A percentile compares a stretch with the other conserved stretches of the same genome.
Conservation (phyloP, 2,329 filamentous ascomycete species). For the Zarea fungicola region DNA sequence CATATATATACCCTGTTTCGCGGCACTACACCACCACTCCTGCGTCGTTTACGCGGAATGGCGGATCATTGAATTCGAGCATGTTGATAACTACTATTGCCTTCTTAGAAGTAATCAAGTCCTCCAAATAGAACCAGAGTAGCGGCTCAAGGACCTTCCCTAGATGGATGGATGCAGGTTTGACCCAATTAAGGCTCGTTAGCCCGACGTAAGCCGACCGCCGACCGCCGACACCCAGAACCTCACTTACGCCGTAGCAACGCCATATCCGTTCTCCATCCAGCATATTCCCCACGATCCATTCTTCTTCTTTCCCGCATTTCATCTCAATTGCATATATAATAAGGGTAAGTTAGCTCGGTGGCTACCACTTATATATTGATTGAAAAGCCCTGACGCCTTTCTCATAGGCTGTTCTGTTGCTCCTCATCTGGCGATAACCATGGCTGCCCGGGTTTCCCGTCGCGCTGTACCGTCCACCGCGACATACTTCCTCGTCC, state of each 20-base stretch:
- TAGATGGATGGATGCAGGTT: too few relatives aligned
- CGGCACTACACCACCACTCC: too few relatives aligned
- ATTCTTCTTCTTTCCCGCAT: background rate
- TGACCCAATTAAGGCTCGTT: background rate
- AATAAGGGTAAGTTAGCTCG: background rate
- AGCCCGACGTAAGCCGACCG: conserved; percentile 11
- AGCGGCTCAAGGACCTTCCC: background rate
- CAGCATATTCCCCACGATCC: background rate
- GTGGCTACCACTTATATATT: background rate
- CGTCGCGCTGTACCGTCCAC: conserved; percentile 8
- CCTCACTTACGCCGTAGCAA: background rate
- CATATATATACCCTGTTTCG: too few relatives aligned
- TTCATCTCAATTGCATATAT: background rate
- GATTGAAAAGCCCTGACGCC: background rate
- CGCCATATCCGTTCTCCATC: background rate
- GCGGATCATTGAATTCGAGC: too few relatives aligned
- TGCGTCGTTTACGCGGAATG: too few relatives aligned
- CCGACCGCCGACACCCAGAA: background rate
- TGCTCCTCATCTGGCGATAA: background rate
- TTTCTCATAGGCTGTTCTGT: background rate
- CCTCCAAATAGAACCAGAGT: too few relatives aligned
- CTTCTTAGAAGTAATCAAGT: too few relatives aligned
- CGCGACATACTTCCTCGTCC: conserved; percentile 22
- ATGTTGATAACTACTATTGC: too few relatives aligned
- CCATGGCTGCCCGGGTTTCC: conserved; percentile 9